Conservation (phyloP, 116 monocot species). For the Iris pallida region DNA sequence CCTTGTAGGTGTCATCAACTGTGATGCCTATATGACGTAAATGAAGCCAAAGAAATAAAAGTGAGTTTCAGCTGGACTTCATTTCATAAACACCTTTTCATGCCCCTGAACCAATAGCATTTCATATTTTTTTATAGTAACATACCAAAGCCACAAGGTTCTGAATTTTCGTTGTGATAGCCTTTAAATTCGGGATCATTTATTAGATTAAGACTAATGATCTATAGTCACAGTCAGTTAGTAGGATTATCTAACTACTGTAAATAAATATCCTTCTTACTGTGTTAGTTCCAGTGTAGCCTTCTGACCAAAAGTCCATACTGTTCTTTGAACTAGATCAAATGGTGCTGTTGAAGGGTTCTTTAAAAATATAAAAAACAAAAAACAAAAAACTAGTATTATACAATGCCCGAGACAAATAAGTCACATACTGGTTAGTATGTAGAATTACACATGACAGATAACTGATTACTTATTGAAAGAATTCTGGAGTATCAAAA, state of each 20-base stretch:
- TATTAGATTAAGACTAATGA: too few species aligned
- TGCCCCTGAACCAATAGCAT: too few species aligned
- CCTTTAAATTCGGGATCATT: constrained; percentile 91
- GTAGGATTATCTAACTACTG: not conserved
- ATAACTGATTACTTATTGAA: not conserved
- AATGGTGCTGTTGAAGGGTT: constrained; percentile 59
- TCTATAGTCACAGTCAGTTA: not conserved
- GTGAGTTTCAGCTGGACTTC: too few species aligned
- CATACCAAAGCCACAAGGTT: constrained; percentile 98
- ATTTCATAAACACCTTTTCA: too few species aligned
- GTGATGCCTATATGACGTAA: constrained; percentile 92
- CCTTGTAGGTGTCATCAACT: constrained; percentile 92
- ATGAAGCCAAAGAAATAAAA: not conserved
- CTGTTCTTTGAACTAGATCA: constrained; percentile 61
- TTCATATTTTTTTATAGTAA: constrained; percentile 1
- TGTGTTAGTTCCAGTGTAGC: constrained; percentile 96
- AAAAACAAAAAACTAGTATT: not conserved
- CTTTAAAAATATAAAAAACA: too few species aligned
- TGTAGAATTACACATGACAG: not conserved
- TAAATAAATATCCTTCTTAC: constrained; percentile 29
- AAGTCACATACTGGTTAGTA: not conserved
- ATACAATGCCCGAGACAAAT: not conserved
- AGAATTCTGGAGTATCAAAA: not conserved
- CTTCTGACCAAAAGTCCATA: constrained; percentile 88
- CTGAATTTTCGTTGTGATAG: constrained; percentile 95